Evolutionary conservation across 805 yeast genomes (phyloP), one percentile per base, ranked within the genome.

Genomic region (Isabelozyma gotoi): DNA sequence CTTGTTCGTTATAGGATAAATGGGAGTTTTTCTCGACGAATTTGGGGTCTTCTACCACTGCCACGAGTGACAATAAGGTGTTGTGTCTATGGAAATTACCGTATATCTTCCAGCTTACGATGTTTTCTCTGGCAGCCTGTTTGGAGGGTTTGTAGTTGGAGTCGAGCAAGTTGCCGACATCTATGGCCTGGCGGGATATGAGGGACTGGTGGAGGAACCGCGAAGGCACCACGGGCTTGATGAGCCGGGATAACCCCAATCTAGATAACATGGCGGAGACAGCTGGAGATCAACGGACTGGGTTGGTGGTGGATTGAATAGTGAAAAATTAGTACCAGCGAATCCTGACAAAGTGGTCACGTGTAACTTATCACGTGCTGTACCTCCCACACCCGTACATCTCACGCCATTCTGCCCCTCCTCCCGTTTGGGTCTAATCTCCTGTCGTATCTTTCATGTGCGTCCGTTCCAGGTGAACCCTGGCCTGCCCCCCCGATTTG

Each of bases 21-120:
- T 73, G 64, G 19, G 80, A 74, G 59, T 84, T 81, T 55, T 79
- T 82, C 39, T 70, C 68, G 52, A 78, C 65, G 56, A 73, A 81
- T 48, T 82, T 78, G 40, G 68, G 60, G 57, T 85, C 92, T 59
- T 82, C 86, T 31, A 77, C 78, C 14, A 82, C 85, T 3, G 86
- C 84, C 12, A 86, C 78, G 41, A 88, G 74, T 8, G 97, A 85
- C 47, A 87, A 69, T 55, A 83, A 81, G 2, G 96, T 86, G 71
- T 91, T 91, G 70, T 91, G 92, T 59, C 82, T 82, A 43, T 84
- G 80, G 68, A 90, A 91, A 21, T 74, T 68, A 46, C 89, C 88
- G 65, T 87, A 87, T 43, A 92, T 62, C 41, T 86, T 81, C 71
- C 89, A 84, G 56, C 82, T 81, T 19, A 85, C 83, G 18, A 68